Conservation (phyloP, 148 eudicot genomes). For the Polygonum aviculare region DNA sequence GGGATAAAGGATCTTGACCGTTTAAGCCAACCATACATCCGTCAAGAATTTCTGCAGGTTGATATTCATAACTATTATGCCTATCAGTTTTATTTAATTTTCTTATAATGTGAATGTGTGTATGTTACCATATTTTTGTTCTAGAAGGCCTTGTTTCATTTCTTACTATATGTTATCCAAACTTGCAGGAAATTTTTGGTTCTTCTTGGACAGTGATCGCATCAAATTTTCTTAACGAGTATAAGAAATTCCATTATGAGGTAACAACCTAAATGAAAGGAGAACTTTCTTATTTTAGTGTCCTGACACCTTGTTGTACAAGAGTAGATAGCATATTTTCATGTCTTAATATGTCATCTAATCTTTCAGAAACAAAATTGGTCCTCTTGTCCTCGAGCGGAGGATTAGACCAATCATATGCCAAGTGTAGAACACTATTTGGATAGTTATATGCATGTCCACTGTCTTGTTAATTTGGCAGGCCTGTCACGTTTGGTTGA, state of each 20-base stretch:
- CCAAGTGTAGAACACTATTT: background rate
- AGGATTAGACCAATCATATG: background rate
- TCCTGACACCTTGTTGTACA: background rate
- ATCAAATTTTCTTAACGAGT: constrained; percentile 61
- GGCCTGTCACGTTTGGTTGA: background rate
- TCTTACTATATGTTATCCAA: constrained; percentile 7
- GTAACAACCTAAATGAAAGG: constrained; percentile 22
- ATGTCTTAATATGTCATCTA: background rate
- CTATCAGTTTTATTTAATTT: background rate
- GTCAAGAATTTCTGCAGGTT: constrained; percentile 63
- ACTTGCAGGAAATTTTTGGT: constrained; percentile 77
- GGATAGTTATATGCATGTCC: background rate
- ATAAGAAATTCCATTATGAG: constrained; percentile 62
- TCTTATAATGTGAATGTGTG: background rate
- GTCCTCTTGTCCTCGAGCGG: background rate
- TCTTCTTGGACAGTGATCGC: constrained; percentile 72
- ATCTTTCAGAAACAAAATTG: background rate
- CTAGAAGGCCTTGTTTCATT: background rate
- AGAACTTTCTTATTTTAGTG: background rate
- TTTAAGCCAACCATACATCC: constrained; percentile 76
- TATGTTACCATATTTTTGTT: background rate
- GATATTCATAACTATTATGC: constrained; percentile 3
- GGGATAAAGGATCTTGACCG: constrained; percentile 95
- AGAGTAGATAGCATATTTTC: background rate
- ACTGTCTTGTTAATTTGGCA: background rate